These are phyloP conservation scores for Fonsecaea pedrosoi DNA, from an alignment of 2,329 filamentous ascomycete species.

Conservation along the genomic window DNA sequence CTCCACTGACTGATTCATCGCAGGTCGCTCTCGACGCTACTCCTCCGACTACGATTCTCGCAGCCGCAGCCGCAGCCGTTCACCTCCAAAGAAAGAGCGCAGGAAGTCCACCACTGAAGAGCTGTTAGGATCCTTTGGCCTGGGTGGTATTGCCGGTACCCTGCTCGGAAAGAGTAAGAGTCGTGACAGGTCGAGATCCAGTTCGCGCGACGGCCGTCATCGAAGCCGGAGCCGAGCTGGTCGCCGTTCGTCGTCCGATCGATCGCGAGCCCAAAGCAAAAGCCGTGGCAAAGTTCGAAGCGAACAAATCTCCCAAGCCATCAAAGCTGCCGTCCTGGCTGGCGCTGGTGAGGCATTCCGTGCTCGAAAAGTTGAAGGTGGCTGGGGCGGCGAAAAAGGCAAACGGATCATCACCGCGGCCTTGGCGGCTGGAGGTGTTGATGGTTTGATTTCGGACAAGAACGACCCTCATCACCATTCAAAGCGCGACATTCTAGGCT, in stretches of 20 bases:
- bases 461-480: conserved; percentile 71
- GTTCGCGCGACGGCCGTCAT: conserved; percentile 63
- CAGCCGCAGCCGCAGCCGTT: conserved; percentile 48
- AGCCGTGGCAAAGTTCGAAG: conserved; percentile 48
- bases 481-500: conserved; percentile 83
- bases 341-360: conserved; percentile 92
- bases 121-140: conserved; percentile 63
- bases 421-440: conserved; percentile 81
- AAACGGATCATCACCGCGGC: conserved; percentile 91
- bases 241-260: conserved; percentile 55
- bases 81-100: conserved; percentile 45
- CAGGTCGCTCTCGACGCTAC: conserved; percentile 38
- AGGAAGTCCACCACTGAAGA: conserved; percentile 57
- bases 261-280: conserved; percentile 61
- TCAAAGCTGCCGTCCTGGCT: conserved; percentile 87
- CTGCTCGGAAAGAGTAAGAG: conserved; percentile 62
- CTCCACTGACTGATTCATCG: conserved; percentile 23
- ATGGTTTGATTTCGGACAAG: conserved; percentile 68
- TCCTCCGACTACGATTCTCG: conserved; percentile 46
- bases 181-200: conserved; percentile 65
- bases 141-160: conserved; percentile 61
- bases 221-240: conserved; percentile 55
- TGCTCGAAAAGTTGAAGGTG: conserved; percentile 83
- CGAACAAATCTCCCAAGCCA: conserved; percentile 78
- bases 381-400: conserved; percentile 89